A percentile compares a stretch with the other conserved stretches of the same genome.
Evolutionary conservation across 1,139 yeast genomes (phyloP).

Genomic region (Pichia sp.): DNA sequence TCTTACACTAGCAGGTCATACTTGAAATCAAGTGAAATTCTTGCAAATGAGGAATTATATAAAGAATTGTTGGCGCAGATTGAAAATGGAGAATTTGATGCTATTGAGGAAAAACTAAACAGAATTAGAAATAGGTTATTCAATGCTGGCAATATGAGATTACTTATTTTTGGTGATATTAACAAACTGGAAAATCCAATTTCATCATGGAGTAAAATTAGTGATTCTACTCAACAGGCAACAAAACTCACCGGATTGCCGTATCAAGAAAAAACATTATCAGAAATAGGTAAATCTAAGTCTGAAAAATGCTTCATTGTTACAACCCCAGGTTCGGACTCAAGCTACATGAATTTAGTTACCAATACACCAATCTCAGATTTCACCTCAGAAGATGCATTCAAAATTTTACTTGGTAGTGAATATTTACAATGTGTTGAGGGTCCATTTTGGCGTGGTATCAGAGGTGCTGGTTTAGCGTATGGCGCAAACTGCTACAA

Average conservation of each 20-base stretch:
- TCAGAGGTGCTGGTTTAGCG: conserved; percentile 92
- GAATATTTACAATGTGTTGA: conserved; percentile 82
- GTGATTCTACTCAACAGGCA: conserved; percentile 18
- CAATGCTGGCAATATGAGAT: conserved; percentile 52
- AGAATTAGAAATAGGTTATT: conserved; percentile 52
- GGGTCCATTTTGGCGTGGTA: conserved; percentile 96
- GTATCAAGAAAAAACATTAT: conserved; percentile 46
- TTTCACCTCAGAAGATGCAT: conserved; percentile 60
- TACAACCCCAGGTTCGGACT: conserved; percentile 80
- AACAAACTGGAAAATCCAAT: conserved; percentile 46
- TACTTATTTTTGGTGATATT: conserved; percentile 68
- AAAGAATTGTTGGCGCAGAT: conserved; percentile 45
- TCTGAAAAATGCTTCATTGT: conserved; percentile 54
- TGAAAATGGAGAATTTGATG: conserved; percentile 38
- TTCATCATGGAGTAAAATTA: conserved; percentile 51
- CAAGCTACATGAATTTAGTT: conserved; percentile 62
- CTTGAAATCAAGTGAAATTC: conserved; percentile 58
- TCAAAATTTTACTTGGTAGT: conserved; percentile 65
- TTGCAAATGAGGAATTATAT: conserved; percentile 56
- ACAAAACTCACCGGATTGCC: conserved; percentile 35
- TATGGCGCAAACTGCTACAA: conserved; percentile 71
- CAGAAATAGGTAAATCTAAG: conserved; percentile 51
- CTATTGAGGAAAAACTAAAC: conserved; percentile 50
- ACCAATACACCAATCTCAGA: conserved; percentile 55
- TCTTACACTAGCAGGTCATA: conserved; percentile 54